These are phyloP conservation scores for Penicillium angulare DNA, from an alignment of 495 filamentous ascomycete genomes.

Conservation along the genomic window DNA sequence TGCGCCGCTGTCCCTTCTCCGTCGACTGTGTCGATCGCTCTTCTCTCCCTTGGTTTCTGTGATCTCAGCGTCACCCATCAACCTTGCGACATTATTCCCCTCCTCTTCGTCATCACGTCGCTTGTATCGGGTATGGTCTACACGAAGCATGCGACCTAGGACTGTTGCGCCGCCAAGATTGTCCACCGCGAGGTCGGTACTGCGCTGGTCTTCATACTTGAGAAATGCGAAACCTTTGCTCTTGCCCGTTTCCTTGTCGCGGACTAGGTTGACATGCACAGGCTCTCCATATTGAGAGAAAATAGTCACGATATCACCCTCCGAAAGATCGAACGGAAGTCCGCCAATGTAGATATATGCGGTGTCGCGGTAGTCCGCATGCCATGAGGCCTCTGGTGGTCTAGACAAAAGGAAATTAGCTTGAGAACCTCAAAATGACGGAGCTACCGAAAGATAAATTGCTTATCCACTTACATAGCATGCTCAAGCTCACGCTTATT, in stretches of 20 bases:
- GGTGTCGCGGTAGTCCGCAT: slow-evolving; percentile 94
- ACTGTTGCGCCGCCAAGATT: slow-evolving; percentile 87
- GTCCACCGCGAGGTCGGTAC: slow-evolving; percentile 92
- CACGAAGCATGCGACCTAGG: slow-evolving; percentile 74
- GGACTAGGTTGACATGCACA: slow-evolving; percentile 80
- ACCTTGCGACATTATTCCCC: slow-evolving; percentile 50
- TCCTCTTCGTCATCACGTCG: slow-evolving; percentile 80
- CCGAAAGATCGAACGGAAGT: slow-evolving; percentile 87
- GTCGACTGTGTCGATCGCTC: slow-evolving; percentile 42
- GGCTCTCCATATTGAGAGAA: slow-evolving; percentile 98
- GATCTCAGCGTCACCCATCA: slow-evolving; percentile 33
- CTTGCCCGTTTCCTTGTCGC: slow-evolving; percentile 95
- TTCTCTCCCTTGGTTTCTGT: slow-evolving; percentile 29
- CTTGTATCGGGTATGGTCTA: slow-evolving; percentile 93
- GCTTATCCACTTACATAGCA: slow-evolving; percentile 54
- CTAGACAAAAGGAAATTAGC: slow-evolving; percentile 35
- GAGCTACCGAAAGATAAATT: background rate
- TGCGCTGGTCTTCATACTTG: slow-evolving; percentile 98
- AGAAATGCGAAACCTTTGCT: slow-evolving; percentile 91
- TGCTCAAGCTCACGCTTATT: slow-evolving; percentile 95
- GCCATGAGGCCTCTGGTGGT: slow-evolving; percentile 87
- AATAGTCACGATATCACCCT: slow-evolving; percentile 94
- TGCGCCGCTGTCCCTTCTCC: slow-evolving; percentile 34
- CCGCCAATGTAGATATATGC: slow-evolving; percentile 96
- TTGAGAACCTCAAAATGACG: background rate